Conservation (phyloP, 305 asterid genomes). For the Solanum hybrid region DNA sequence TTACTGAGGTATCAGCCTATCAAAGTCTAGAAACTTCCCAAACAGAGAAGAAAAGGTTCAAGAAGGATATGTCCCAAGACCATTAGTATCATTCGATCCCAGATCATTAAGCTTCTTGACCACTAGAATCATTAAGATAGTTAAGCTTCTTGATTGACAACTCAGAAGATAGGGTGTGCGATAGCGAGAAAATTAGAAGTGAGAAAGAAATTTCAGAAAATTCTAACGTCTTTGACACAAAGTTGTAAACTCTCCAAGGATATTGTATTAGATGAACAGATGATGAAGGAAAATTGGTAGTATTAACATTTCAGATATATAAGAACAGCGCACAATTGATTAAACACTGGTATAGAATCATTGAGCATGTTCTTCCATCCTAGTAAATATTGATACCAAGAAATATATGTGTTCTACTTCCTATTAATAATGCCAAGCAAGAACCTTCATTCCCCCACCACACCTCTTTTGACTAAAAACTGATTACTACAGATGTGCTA, state of each 20-base stretch:
- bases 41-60: not conserved
- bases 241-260: not conserved
- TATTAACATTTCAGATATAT: not conserved
- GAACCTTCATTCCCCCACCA: not conserved
- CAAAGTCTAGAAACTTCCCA: not conserved
- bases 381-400: not conserved
- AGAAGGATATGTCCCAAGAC: not conserved
- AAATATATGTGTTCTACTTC: not conserved
- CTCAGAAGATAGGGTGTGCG: not conserved
- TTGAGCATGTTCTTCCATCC: not conserved
- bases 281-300: not conserved
- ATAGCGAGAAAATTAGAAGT: not conserved
- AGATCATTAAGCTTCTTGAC: not conserved
- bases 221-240: not conserved
- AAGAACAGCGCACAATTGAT: not conserved
- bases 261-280: not conserved
- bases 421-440: not conserved
- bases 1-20: not conserved
- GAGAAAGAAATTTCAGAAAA: not conserved
- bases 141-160: not conserved
- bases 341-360: not conserved
- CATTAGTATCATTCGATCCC: not conserved
- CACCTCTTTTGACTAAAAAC: not conserved
- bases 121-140: not conserved
- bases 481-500: not conserved